Evolutionary conservation across 2,329 filamentous ascomycete species (phyloP), one percentile per base, ranked within the genome.

Genomic region (Fusarium tricinctum): DNA sequence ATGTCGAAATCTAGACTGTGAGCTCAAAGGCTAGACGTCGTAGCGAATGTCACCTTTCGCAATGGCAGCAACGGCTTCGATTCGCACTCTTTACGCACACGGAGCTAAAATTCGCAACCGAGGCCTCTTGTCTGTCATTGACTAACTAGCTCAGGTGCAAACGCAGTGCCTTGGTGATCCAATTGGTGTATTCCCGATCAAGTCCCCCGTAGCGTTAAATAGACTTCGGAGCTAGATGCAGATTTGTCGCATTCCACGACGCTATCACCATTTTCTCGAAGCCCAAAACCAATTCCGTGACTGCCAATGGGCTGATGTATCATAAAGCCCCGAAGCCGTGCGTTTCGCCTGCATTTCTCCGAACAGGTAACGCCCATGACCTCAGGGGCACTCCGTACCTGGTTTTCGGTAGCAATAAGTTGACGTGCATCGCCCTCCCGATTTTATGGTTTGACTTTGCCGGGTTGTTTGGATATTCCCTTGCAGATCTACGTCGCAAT

Each of bases 401-500:
- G 6, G 3, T 13, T 17, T 6, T 59, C 49, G 46, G 58, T 46
- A 61, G 38, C 10, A 47, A 70, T 71, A 70, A 70, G 68, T 66
- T 52, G 45, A 45, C 39, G 45, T 42, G 23, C 51, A 49, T 62
- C 43, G 28, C n/a, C 38, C 56, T 69, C 63, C 42, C 52, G 23
- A 20, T 39, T 40, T 10, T 28, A 23, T 44, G 23, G 23, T 45
- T 32, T 58, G 20, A 26, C 43, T 45, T 32, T 58, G 20, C 32
- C 43, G 30, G 43, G 30, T 23, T 49, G 51, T 58, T 43, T 30
- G 28, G 44, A 32, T 26, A 38, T 49, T 54, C 38, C 38, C 32
- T 48, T 42, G 43, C 44, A 60, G 39, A 63, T 53, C 46, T 45
- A 48, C 50, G 58, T 69, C 44, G 51, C 68, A 66, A 71, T 73